Evolutionary conservation across 108 stramenopile species (phyloP).

Genomic region (Pseudonitzschia delicatissima): DNA sequence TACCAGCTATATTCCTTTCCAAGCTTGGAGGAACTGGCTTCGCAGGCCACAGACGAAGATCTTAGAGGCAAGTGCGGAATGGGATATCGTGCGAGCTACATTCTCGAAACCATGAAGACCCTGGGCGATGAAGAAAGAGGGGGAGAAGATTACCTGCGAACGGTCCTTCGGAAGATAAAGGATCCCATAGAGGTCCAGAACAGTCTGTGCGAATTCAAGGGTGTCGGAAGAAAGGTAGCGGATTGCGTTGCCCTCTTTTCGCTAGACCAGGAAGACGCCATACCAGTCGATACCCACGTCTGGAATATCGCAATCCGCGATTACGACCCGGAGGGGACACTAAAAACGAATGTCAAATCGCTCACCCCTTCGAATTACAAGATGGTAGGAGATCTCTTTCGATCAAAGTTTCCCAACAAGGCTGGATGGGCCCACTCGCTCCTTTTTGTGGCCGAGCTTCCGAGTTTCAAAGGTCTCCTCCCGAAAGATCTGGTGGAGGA

Average conservation of each 20-base stretch:
- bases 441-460: conserved; percentile 95
- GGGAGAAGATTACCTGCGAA: conserved; percentile 59
- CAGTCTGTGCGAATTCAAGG: conserved; percentile 67
- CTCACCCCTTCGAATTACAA: conserved; percentile 93
- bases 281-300: conserved; percentile 97
- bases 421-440: conserved; percentile 99
- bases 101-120: conserved; percentile 71
- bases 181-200: conserved; percentile 65
- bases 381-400: conserved; percentile 91
- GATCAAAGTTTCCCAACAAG: conserved; percentile 69
- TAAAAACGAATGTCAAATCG: conserved; percentile 66
- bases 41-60: conserved; percentile 58
- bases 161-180: conserved; percentile 27
- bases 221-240: conserved; percentile 96
- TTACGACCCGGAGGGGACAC: conserved; percentile 50
- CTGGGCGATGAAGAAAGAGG: conserved; percentile 42
- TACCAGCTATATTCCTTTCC: conserved; percentile 81
- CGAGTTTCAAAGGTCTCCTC: conserved; percentile 72
- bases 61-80: conserved; percentile 82
- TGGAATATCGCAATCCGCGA: conserved; percentile 95
- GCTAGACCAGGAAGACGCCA: conserved; percentile 77
- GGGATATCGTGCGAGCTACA: conserved; percentile 94
- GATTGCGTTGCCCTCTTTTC: conserved; percentile 99
- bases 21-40: conserved; percentile 48
- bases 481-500: conserved; percentile 57